Evolutionary conservation across 345 rosid genomes (phyloP), one percentile per base, ranked within the genome.

Genomic region (Clausena lansium): DNA sequence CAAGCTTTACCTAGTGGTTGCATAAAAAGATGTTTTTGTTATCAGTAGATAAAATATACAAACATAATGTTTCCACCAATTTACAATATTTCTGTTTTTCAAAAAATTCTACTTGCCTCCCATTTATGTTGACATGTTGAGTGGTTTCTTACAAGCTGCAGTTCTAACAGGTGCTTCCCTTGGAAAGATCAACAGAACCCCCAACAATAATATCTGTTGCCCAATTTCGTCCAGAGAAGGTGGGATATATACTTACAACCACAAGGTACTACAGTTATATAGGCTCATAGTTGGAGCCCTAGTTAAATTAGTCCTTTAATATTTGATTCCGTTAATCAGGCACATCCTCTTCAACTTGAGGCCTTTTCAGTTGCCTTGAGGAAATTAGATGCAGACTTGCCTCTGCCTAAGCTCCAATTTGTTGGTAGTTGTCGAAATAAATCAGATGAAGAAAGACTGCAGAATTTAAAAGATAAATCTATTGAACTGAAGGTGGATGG

Each of bases 201-300:
- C 98, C 98, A 9, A 77, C 76, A 33, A 83, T 96, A 64, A 91
- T 96, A 78, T 96, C 97, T 0, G 95, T 96, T 68, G 97, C 98
- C 38, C 99, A 96, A 71, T 96, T 96, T 86, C 98, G 98, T 81
- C 99, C 98, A 64, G 99, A 96, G 94, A 96, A 96, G 99, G 99
- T 96, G 88, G 81, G 90, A 87, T 74, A 66, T 79, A 71, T 79
- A 78, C 79, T 85, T 83, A 76, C 72, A 47, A 74, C 32, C 74
- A 54, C 28, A 63, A 82, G 88, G 85, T 86, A 73, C 77, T 82
- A 14, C 39, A 39, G 75, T 81, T 86, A 75, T 39, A 59, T 47
- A 75, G 80, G 86, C 79, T 86, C 69, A 6, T 30, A 68, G 78
- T 78, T 50, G 22, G 82, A 79, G 76, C 78, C 80, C 41, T 63